Evolutionary conservation across 257 asterid species (phyloP), one percentile per base, ranked within the genome.

Genomic region (Echites panduratus): DNA sequence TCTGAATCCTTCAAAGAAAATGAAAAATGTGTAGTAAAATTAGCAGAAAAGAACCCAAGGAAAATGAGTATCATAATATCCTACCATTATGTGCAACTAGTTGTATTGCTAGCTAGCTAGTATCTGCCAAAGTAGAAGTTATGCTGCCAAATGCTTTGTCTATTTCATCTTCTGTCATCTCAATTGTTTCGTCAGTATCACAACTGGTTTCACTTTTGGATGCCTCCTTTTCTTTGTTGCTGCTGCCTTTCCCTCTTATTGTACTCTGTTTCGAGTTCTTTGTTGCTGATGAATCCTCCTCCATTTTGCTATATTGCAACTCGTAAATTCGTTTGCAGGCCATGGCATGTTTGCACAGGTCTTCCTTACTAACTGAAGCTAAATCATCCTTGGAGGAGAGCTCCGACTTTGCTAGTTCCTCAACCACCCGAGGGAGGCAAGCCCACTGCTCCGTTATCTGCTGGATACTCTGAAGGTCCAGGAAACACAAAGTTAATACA

Each of bases 81-180:
- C n/a, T n/a, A n/a, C n/a, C n/a, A n/a, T n/a, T n/a, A n/a, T n/a
- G n/a, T n/a, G n/a, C n/a, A n/a, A n/a, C n/a, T n/a, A n/a, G n/a
- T n/a, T n/a, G n/a, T n/a, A n/a, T n/a, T n/a, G n/a, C n/a, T n/a
- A n/a, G 10, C 29, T 49, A 47, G 29, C 44, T 43, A 62, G 50
- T 9, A 41, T 73, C 40, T 29, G 4, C 52, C 38, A 73, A 13
- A 27, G 29, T 73, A 7, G 58, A 73, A 67, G 85, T 77, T 59
- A 92, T 48, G 64, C 79, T 67, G 77, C 77, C 78, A 73, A 84
- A 92, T 67, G 99, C 98, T 52, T 72, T 82, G 41, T 91, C 86
- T 41, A 91, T 91, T 77, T 94, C 99, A n/a, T 94, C 97, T 82
- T 90, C 99, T 13, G 97, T 87, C 99, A 95, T 90, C 88, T 88